These are phyloP conservation scores for Mayamaea pseudoterrestris DNA, from an alignment of 108 stramenopile species.

Conservation along the genomic window DNA sequence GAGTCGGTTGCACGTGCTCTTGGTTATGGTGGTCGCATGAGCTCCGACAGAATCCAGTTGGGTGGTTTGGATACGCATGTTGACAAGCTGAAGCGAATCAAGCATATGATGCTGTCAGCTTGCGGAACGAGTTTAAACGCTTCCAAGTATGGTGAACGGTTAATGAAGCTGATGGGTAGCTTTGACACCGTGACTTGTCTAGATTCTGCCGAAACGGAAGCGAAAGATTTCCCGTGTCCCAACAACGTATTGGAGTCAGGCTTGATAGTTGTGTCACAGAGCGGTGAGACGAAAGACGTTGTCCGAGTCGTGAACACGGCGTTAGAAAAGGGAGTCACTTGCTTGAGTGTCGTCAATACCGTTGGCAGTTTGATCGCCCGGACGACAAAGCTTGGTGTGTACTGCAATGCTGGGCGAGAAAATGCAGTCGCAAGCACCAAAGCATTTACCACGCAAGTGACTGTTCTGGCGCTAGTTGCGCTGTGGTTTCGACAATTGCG, in stretches of 20 bases:
- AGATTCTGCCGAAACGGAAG: conserved; percentile 89
- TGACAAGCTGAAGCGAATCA: conserved; percentile 57
- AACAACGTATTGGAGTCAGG: conserved; percentile 42
- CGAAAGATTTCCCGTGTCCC: conserved; percentile 68
- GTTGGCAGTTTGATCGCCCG: conserved; percentile 96
- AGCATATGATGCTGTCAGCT: conserved; percentile 78
- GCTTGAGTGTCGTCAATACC: conserved; percentile 91
- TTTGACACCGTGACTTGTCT: conserved; percentile 80
- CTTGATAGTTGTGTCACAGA: conserved; percentile 91
- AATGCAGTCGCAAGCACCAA: conserved; percentile 99
- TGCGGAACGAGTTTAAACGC: conserved; percentile 96
- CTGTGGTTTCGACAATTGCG: conserved; percentile 88
- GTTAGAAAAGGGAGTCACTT: conserved; percentile 75
- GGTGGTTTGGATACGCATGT: conserved; percentile 81
- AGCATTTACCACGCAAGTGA: conserved; percentile 98
- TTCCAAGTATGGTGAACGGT: conserved; percentile 87
- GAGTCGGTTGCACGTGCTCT: conserved; percentile 90
- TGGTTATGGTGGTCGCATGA: conserved; percentile 82
- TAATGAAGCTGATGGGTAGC: conserved; percentile 95
- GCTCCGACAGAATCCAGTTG: conserved; percentile 49
- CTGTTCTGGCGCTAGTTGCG: conserved; percentile 92
- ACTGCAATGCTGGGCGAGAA: conserved; percentile 98
- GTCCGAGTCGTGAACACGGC: conserved; percentile 77
- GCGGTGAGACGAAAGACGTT: conserved; percentile 98
- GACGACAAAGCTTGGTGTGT: conserved; percentile 93